A percentile compares a stretch with the other conserved stretches of the same genome.
Evolutionary conservation across 345 rosid species (phyloP).

Genomic region (Citrus trifoliata): DNA sequence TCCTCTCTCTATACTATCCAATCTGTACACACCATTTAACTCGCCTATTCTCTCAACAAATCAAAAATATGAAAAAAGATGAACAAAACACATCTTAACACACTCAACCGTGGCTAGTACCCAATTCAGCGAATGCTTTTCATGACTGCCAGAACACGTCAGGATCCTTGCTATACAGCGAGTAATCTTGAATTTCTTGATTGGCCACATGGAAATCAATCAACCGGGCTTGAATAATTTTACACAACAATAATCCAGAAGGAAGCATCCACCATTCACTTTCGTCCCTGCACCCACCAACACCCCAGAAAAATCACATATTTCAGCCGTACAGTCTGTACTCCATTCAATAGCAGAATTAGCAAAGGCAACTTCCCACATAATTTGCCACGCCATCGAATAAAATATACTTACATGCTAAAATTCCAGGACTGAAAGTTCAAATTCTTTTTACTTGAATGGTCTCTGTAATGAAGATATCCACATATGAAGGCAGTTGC

Average conservation of each 20-base stretch:
- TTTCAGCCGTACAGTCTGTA: no score
- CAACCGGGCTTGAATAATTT: constrained; percentile 68
- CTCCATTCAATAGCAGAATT: no score
- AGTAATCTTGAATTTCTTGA: constrained; percentile 87
- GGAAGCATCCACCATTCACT: constrained; percentile 99
- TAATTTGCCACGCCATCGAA: background rate
- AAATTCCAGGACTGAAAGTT: constrained; percentile 92
- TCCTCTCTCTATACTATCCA: background rate
- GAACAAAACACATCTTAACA: no score
- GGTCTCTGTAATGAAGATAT: constrained; percentile 63
- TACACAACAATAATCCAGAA: constrained; percentile 63
- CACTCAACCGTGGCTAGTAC: no score
- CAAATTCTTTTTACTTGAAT: constrained; percentile 51
- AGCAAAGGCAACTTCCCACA: background rate
- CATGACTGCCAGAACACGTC: constrained; percentile 80
- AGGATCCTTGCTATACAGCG: constrained; percentile 72
- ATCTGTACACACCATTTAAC: background rate
- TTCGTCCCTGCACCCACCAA: constrained; percentile 65
- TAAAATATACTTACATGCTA: constrained; percentile 58
- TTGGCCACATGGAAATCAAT: constrained; percentile 82
- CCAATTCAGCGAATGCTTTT: constrained; percentile 9
- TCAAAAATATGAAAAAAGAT: background rate
- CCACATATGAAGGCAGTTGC: constrained; percentile 69
- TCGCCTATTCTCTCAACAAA: background rate
- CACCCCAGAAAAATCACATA: no score